Evolutionary conservation across 306 rosid species (phyloP).

Genomic region (Lithocarpus polystachyus): DNA sequence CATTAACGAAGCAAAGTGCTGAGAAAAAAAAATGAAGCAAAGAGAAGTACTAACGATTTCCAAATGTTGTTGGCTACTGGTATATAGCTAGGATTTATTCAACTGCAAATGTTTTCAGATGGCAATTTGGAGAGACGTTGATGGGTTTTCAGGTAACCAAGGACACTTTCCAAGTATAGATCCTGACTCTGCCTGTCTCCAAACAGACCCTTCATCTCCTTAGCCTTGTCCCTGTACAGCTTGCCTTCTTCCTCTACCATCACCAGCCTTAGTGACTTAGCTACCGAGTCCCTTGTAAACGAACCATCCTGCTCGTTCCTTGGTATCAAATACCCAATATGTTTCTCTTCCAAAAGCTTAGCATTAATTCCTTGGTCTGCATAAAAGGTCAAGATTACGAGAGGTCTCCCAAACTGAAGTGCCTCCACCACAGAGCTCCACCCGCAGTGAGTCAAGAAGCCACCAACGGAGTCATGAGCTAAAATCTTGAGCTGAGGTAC

Average conservation of each 20-base stretch:
- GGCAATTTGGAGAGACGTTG: not conserved
- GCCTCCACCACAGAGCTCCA: slow-evolving; percentile 48
- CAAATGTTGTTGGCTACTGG: too few relatives aligned
- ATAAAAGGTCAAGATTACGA: slow-evolving; percentile 8
- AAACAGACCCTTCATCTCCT: slow-evolving; percentile 21
- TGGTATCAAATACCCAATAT: slow-evolving; percentile 24
- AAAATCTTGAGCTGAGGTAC: slow-evolving; percentile 51
- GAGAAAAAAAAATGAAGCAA: too few relatives aligned
- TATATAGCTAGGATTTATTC: too few relatives aligned
- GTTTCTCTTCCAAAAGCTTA: slow-evolving; percentile 27
- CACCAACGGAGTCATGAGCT: slow-evolving; percentile 48
- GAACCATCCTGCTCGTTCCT: slow-evolving; percentile 32
- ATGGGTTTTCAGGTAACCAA: slow-evolving; percentile 14
- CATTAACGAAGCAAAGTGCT: too few relatives aligned
- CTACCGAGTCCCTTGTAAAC: slow-evolving; percentile 23
- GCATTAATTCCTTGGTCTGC: slow-evolving; percentile 27
- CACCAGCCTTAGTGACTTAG: slow-evolving; percentile 24
- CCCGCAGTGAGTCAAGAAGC: slow-evolving; percentile 51
- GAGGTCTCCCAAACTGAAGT: not conserved
- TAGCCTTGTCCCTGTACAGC: slow-evolving; percentile 25
- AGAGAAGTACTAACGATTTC: too few relatives aligned
- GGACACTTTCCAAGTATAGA: slow-evolving; percentile 23
- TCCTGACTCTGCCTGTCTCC: slow-evolving; percentile 12
- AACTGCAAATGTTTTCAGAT: too few relatives aligned
- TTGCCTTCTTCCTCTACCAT: slow-evolving; percentile 33